Evolutionary conservation across 1,284 basidiomycete species (phyloP), one percentile per base, ranked within the genome.

Genomic region (Wolfiporia cocos): DNA sequence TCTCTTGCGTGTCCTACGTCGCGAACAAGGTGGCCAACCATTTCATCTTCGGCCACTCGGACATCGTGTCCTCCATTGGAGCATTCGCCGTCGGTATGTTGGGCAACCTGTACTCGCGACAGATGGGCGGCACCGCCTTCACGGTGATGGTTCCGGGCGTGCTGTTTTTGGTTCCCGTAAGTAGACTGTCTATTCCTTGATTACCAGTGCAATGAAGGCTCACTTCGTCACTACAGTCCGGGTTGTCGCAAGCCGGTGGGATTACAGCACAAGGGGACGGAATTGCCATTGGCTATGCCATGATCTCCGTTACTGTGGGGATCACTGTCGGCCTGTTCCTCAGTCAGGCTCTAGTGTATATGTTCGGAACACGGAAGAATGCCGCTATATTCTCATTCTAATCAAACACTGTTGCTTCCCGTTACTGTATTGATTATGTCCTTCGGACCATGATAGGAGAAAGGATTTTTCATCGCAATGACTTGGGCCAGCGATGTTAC

Each of bases 91-190:
- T 91, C 34, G 86, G 87, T 21, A 54, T 92, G 21, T 68, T 92
- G 22, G 89, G 90, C 2, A 92, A 92, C 55, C 63, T 85, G 1
- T 92, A 92, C 61, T 91, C 89, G 42, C 71, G 89, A 42, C 76
- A 79, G 55, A 87, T 89, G 74, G 78, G 84, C 14, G 90, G 90
- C 9, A 92, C 89, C 3, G 89, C 90, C 19, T 92, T 92, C 64
- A 90, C 88, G 4, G 83, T 83, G 5, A 92, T 91, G 87, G 87
- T 90, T 22, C 86, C 87, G 4, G 90, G 89, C 39, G 87, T 92
- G 12, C 64, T 90, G 49, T 90, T 92, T 65, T 67, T 92, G 48
- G 86, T 92, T 23, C 88, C 87, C 14, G 82, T 88, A 54, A 59
- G 85, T 56, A 34, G 11, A 32, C 15, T 29, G 38, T 28, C 9